Evolutionary conservation across 176 grass and related monocot genomes (phyloP).

Genomic region (Ensete ventricosum): DNA sequence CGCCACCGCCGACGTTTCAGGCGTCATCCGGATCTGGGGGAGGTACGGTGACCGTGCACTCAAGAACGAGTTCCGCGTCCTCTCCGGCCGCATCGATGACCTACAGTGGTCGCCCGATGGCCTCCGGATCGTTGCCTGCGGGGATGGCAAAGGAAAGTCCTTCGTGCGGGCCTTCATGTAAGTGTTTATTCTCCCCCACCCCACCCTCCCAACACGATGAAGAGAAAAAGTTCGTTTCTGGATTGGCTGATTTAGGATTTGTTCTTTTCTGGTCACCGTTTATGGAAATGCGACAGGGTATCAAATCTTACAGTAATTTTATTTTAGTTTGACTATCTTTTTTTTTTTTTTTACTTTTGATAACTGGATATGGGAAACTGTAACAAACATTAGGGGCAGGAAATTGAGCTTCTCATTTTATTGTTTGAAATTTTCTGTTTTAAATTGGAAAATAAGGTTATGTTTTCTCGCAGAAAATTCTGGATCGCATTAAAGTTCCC

Average conservation of each 20-base stretch:
- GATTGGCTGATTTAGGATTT: not conserved
- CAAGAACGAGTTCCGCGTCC: slow-evolving; percentile 85
- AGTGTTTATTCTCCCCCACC: not conserved
- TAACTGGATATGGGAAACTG: not conserved
- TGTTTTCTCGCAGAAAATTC: not conserved
- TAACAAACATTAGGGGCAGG: not conserved
- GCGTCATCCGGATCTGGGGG: slow-evolving; percentile 75
- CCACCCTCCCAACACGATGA: not conserved
- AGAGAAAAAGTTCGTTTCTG: not conserved
- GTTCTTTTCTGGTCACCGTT: too few species aligned
- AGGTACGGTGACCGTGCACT: slow-evolving; percentile 78
- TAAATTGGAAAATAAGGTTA: not conserved
- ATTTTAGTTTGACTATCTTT: too few species aligned
- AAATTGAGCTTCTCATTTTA: not conserved
- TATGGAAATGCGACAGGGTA: too few species aligned
- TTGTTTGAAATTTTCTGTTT: not conserved
- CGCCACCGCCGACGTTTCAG: slow-evolving; percentile 81
- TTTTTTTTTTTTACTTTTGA: not conserved
- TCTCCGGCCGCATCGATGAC: slow-evolving; percentile 87
- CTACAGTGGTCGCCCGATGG: slow-evolving; percentile 92
- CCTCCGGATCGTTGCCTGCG: slow-evolving; percentile 73
- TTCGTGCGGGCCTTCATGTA: slow-evolving; percentile 92
- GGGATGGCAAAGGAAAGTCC: slow-evolving; percentile 86
- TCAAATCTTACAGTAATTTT: too few species aligned
- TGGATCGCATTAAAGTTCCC: too few species aligned